phyloP scores from a whole-genome alignment of 176 grass and related monocot species.

The Hyparrhenia diplandra region DNA sequence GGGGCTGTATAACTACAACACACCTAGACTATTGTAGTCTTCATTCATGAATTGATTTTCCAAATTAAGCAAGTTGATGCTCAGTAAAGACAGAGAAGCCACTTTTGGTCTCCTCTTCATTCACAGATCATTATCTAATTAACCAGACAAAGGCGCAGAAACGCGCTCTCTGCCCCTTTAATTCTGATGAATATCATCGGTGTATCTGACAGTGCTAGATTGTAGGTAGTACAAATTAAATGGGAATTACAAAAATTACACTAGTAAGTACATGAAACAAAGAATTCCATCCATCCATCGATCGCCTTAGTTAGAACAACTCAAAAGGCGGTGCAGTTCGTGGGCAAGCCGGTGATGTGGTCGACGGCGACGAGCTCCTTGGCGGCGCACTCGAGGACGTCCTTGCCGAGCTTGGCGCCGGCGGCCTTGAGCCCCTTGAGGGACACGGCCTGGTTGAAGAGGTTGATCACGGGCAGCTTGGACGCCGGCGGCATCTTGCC shows the following conservation, averaged over 20 bases:
- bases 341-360: conserved; percentile 67
- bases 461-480: conserved; percentile 79
- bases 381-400: conserved; percentile 51
- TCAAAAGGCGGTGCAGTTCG: conserved; percentile 72
- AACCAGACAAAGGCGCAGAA: not conserved
- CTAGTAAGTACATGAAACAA: too few species aligned
- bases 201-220: not conserved
- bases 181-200: not conserved
- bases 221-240: not conserved
- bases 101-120: conserved; percentile 7
- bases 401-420: conserved; percentile 78
- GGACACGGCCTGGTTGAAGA: conserved; percentile 93
- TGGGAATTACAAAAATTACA: too few species aligned
- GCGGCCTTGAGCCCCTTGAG: conserved; percentile 88
- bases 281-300: too few species aligned
- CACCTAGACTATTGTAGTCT: not conserved
- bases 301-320: too few species aligned
- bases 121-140: not conserved
- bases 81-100: not conserved
- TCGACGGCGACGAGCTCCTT: conserved; percentile 57
- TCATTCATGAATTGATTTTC: not conserved
- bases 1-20: not conserved
- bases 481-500: conserved; percentile 88
- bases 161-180: not conserved
- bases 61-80: not conserved